Evolutionary conservation across 2,329 filamentous ascomycete species (phyloP), one percentile per base, ranked within the genome.

Genomic region (Talaromyces atroroseus): DNA sequence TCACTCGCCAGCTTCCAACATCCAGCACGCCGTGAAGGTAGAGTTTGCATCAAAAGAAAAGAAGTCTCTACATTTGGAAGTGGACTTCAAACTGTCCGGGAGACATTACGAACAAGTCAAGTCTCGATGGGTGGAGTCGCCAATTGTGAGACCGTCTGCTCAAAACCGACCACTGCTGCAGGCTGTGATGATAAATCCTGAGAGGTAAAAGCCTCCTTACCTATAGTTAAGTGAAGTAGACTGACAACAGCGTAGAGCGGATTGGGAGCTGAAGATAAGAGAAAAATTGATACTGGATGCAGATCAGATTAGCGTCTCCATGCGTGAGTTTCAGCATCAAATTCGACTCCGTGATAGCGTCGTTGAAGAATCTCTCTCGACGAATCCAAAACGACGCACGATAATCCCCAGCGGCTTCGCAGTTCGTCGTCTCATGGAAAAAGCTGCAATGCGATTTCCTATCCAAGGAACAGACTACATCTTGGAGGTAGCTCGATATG

Each of bases 401-500:
- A 60, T 62, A 1, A 71, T 74, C 26, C 62, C 65, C 0, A 49
- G 53, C 4, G 55, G 59, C 1, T 62, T 64, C 7, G 63, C 64
- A 1, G 63, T 74, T 34, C 64, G 62, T 1, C 61, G 66, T 21
- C 64, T 75, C 40, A 63, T 72, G 7, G 74, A 77, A 53, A 73
- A 76, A 48, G 65, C 71, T 1, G 66, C 71, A 0, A 59, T 76
- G 26, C 66, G 66, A n/a, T 75, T 73, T 51, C 63, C 62, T 2
- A 62, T 77, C 42, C 74, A 70, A 54, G 65, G 66, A 6, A 76
- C 74, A 0, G 67, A 70, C 2, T 74, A 74, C 53, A 65, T 71
- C 8, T 65, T 78, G n/a, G 75, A 77, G 57, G 63, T 78, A 34
- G 68, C 72, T 8, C 70, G 74, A 5, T 76, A 74, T 53, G 75